Conservation (phyloP, 306 rosid genomes). For the Bauhinia variegata region DNA sequence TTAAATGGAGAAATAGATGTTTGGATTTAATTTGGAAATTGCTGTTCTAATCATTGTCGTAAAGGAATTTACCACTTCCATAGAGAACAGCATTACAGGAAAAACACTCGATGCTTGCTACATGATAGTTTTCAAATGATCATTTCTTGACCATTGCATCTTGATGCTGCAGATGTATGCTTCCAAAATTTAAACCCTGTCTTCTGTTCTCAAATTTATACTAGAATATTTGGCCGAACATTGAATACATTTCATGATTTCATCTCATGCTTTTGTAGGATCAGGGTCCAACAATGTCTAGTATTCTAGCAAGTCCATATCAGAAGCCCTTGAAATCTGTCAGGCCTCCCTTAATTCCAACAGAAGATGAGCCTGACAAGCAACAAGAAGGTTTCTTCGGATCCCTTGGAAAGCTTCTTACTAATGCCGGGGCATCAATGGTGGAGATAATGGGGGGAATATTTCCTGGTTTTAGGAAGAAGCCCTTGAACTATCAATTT, state of each 20-base stretch:
- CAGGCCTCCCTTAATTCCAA: constrained; percentile 80
- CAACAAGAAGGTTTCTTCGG: constrained; percentile 82
- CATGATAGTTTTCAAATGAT: constrained; percentile 9
- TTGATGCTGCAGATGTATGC: too few relatives aligned
- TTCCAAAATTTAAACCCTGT: constrained; percentile 16
- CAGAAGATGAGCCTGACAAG: constrained; percentile 69
- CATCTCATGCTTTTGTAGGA: constrained; percentile 50
- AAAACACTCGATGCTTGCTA: not conserved
- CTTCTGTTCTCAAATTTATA: not conserved
- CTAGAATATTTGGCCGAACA: too few relatives aligned
- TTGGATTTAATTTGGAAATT: constrained; percentile 7
- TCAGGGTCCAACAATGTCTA: too few relatives aligned
- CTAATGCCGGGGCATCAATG: constrained; percentile 49
- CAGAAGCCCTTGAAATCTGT: constrained; percentile 71
- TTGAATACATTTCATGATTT: not conserved
- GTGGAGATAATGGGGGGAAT: constrained; percentile 75
- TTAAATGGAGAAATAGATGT: constrained; percentile 6
- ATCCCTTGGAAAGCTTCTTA: constrained; percentile 75
- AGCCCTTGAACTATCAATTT: constrained; percentile 43
- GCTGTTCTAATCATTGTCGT: constrained; percentile 1
- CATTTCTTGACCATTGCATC: constrained; percentile 68
- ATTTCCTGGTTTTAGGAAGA: constrained; percentile 65
- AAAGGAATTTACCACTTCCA: constrained; percentile 14
- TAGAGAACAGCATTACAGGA: not conserved
- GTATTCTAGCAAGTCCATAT: constrained; percentile 53